Evolutionary conservation across 2,329 filamentous ascomycete species (phyloP), one percentile per base, ranked within the genome.

Genomic region (Fusarium fujikuroi): DNA sequence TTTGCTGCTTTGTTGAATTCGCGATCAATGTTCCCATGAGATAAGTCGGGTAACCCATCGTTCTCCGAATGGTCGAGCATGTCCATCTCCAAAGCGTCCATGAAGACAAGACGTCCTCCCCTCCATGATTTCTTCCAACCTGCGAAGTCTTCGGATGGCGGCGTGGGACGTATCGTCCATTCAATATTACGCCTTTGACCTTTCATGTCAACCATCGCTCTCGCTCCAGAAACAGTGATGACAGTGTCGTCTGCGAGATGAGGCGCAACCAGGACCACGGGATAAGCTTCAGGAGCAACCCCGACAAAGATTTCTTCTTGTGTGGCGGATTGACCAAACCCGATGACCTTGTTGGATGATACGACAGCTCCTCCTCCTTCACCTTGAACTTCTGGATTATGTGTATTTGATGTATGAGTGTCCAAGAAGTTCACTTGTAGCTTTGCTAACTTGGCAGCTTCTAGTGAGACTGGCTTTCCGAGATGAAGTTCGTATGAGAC

Each of bases 81-180:
- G 47, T 82, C 80, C 54, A 82, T 78, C 63, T 83, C 81, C 10
- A 83, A 63, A 2, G 81, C 81, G 39, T 83, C 81, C 81, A 83
- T 82, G 39, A 82, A 79, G 10, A 83, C 65, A 59, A 83, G 78
- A 9, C 74, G 74, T 10, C 80, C 78, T 9, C 79, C 77, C 16
- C 37, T 57, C 67, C 75, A 76, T 7, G 42, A 43, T 2, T 47
- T 18, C 3, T 44, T 25, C 52, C 30, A 75, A 53, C 14, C 28
- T 28, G 37, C 14, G 5, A 69, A 34, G 19, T 44, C 40, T 1
- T 32, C 19, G 9, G 32, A 12, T 5, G 49, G 10, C 1, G 56
- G 42, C 1, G 10, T 9, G 3, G 54, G 25, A 37, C 49, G 56
- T 25, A 30, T 9, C 3, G 47, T 52, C 79, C 77, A 81, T 16